phyloP scores from a whole-genome alignment of 495 filamentous ascomycete genomes.

The Aspergillus egyptiacus region DNA sequence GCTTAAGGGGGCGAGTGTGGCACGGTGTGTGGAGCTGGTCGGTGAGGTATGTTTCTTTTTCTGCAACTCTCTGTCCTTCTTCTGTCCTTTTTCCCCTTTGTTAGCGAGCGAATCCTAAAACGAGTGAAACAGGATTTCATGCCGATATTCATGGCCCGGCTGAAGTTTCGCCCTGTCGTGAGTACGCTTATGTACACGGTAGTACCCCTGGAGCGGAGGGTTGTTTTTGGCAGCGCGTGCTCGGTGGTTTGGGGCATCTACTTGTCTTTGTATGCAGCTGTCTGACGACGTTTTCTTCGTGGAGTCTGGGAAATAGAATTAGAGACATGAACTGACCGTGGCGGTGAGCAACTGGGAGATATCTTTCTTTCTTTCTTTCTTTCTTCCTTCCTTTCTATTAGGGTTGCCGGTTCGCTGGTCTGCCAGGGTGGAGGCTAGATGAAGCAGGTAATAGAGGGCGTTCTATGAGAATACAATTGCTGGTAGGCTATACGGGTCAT shows the following conservation, averaged over 20 bases:
- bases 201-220: slow-evolving; percentile 67
- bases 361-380: too few relatives aligned
- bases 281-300: slow-evolving; percentile 19
- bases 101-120: neutral
- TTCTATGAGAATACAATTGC: too few relatives aligned
- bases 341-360: too few relatives aligned
- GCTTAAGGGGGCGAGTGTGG: slow-evolving; percentile 38
- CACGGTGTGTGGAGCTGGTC: slow-evolving; percentile 27
- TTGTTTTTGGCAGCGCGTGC: slow-evolving; percentile 71
- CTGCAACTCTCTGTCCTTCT: neutral
- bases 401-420: too few relatives aligned
- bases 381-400: too few relatives aligned
- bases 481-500: too few relatives aligned
- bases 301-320: neutral
- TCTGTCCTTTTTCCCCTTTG: neutral
- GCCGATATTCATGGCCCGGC: slow-evolving; percentile 64
- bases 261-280: slow-evolving; percentile 61
- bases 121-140: slow-evolving; percentile 53
- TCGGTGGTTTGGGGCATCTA: slow-evolving; percentile 86
- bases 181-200: slow-evolving; percentile 72
- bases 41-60: slow-evolving; percentile 29
- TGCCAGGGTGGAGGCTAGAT: too few relatives aligned
- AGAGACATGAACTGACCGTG: too few relatives aligned
- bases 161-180: slow-evolving; percentile 81
- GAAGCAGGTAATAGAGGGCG: too few relatives aligned